Evolutionary conservation across 2,329 filamentous ascomycete species (phyloP).

Genomic region (Aspergillus calidoustus): DNA sequence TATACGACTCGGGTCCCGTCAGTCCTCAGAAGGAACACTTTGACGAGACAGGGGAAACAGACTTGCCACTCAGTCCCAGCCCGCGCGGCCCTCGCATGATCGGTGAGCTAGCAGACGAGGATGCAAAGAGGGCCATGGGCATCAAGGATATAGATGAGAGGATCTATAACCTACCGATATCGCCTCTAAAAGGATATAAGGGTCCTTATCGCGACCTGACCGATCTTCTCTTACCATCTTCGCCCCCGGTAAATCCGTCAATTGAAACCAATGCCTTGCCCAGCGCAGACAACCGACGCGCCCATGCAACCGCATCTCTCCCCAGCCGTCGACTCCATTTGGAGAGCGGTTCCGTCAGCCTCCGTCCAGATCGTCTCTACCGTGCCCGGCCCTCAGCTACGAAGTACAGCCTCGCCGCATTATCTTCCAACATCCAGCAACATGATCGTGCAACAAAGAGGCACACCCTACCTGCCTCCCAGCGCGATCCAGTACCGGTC

Average conservation of each 20-base stretch:
- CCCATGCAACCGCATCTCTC: slow-evolving; percentile 32
- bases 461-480: slow-evolving; percentile 27
- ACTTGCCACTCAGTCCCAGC: slow-evolving; percentile 41
- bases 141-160: slow-evolving; percentile 36
- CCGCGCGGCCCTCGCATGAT: slow-evolving; percentile 31
- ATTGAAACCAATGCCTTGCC: slow-evolving; percentile 30
- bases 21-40: slow-evolving; percentile 26
- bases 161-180: slow-evolving; percentile 26
- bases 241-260: slow-evolving; percentile 34
- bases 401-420: slow-evolving; percentile 36
- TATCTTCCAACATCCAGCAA: slow-evolving; percentile 23
- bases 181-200: slow-evolving; percentile 24
- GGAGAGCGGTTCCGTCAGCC: slow-evolving; percentile 24
- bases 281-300: slow-evolving; percentile 27
- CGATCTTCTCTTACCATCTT: slow-evolving; percentile 34
- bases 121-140: slow-evolving; percentile 30
- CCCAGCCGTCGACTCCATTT: slow-evolving; percentile 24
- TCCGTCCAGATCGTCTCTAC: slow-evolving; percentile 25
- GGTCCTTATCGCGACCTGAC: slow-evolving; percentile 22
- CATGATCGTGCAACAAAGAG: slow-evolving; percentile 29
- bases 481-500: slow-evolving; percentile 32
- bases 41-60: slow-evolving; percentile 37
- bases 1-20: slow-evolving; percentile 30
- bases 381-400: slow-evolving; percentile 31
- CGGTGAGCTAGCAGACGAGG: slow-evolving; percentile 23